Base-by-base conservation (phyloP, 106 monocot genomes). In the Hemerocallis citrina region DNA sequence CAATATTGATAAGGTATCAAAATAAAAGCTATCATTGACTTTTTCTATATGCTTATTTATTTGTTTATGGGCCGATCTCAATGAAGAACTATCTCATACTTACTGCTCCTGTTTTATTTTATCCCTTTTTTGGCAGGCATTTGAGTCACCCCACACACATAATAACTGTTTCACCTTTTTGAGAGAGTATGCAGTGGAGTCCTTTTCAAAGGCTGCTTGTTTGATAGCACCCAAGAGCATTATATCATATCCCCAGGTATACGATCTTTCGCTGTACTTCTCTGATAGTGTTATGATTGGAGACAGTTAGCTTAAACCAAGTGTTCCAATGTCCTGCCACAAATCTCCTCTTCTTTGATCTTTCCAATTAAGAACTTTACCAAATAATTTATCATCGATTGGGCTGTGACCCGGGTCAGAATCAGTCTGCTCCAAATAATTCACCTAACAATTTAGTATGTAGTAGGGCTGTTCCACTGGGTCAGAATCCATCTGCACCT, bases 181-280 rank as follows among this genome's bases (percentile, higher is more conserved):
- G 57, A 79, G 95, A 33, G 78, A 90, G 61, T 95, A 95, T 70
- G 89, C 95, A 24, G 85, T 77, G 47, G 89, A 95, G 41, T 90
- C 95, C 8, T 77, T 83, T 74, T 86, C 95, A 12, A 74, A 23
- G 43, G 86, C 89, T 81, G 83, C 83, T 71, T 95, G 89, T 58
- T 68, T 95, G 76, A 70, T 95, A 20, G 76, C 73, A 21, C 78
- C 89, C 8, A 95, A 95, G 62, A 80, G 40, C 58, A 63, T 64
- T 42, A 86, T 95, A 61, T 81, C 81, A 42, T 95, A 95, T 76
- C 95, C 95, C 32, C 95, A 95, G 89, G 95, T 90, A 63, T 67
- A n/a, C n/a, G n/a, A n/a, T n/a, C n/a, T n/a, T n/a, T n/a, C n/a
- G 37, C 37, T 6, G 37, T 6, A 38, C 11, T 38, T 11, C 11